Evolutionary conservation across 208 protist genomes (phyloP), one percentile per base, ranked within the genome.

Genomic region (Leishmania lainsoni): DNA sequence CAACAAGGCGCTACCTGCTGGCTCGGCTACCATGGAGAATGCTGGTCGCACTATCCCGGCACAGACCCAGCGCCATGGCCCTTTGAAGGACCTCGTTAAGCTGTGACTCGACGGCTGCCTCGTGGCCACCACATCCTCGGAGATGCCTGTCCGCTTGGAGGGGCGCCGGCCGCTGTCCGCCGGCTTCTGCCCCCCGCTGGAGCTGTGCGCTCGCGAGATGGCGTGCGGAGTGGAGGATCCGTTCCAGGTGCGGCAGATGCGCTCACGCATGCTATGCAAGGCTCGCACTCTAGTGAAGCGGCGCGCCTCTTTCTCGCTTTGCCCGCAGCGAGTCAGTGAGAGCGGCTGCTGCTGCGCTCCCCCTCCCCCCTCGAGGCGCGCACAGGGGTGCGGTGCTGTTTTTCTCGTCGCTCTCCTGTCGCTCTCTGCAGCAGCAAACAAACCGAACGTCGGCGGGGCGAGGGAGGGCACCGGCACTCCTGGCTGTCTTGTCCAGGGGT

Each of bases 101-200:
- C 83, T 89, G 76, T 83, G 85, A 1, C 78, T 81, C 59, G 83
- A 88, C 70, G 86, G 89, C 17, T 91, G 86, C 52, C 83, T 93
- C 0, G 83, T 89, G 26, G 81, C 86, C 48, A 93, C 89, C 26
- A 83, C 78, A 59, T 91, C 89, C 5, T 86, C 83, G 2, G 84
- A 88, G 61, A 78, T 83, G 0, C 87, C 89, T 26, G 85, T 93
- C 0, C 85, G 89, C 1, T 35, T 92, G 58, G 87, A 89, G 79
- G 66, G 90, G 42, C 84, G 84, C 4, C 84, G 86, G 4, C 79
- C 90, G 81, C 81, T 75, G 51, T 92, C 54, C 86, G 83, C 49
- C 66, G 83, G 17, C 84, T 90, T 16, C 86, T 92, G 9, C n/a
- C 89, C 89, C 5, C 87, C 89, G 35, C 70, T 92, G 58, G 73